A percentile compares a stretch with the other conserved stretches of the same genome.
phyloP scores from a whole-genome alignment of 306 rosid species.

The Glycine latifolia region DNA sequence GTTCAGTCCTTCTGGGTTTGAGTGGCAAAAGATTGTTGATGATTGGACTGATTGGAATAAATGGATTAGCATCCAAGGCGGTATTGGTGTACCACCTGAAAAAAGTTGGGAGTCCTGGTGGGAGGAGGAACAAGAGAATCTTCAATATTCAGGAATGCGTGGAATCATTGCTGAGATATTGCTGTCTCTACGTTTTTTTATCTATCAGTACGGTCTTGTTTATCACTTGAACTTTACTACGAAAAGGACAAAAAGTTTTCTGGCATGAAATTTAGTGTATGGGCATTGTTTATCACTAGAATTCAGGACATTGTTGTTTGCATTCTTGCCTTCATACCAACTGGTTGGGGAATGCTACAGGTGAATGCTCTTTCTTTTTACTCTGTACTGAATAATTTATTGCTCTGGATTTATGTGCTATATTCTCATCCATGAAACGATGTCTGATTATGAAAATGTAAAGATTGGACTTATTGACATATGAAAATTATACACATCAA shows the following conservation, averaged over 20 bases:
- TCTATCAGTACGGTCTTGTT: conserved; percentile 92
- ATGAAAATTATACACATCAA: not conserved
- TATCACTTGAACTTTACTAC: conserved; percentile 80
- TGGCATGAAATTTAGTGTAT: too few relatives aligned
- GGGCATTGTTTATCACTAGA: too few relatives aligned
- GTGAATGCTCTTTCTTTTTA: conserved; percentile 52
- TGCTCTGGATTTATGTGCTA: not conserved
- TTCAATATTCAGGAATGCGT: conserved; percentile 83
- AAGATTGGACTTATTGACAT: not conserved
- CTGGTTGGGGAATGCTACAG: conserved; percentile 98
- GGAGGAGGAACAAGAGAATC: conserved; percentile 97
- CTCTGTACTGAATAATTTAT: not conserved
- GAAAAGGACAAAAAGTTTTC: conserved; percentile 65
- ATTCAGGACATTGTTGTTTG: conserved; percentile 90
- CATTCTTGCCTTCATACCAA: conserved; percentile 98
- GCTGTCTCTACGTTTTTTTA: conserved; percentile 55
- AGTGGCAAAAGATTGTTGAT: conserved; percentile 99
- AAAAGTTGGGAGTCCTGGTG: conserved; percentile 99
- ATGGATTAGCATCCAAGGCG: conserved; percentile 94
- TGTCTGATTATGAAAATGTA: not conserved
- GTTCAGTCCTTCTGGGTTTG: conserved; percentile 98
- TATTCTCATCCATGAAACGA: not conserved
- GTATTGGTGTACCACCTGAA: conserved; percentile 92
- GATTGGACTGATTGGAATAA: conserved; percentile 99
- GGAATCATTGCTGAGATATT: conserved; percentile 84